These are phyloP conservation scores for Lentithecium fluviatile DNA, from an alignment of 495 filamentous ascomycete species.

Conservation along the genomic window DNA sequence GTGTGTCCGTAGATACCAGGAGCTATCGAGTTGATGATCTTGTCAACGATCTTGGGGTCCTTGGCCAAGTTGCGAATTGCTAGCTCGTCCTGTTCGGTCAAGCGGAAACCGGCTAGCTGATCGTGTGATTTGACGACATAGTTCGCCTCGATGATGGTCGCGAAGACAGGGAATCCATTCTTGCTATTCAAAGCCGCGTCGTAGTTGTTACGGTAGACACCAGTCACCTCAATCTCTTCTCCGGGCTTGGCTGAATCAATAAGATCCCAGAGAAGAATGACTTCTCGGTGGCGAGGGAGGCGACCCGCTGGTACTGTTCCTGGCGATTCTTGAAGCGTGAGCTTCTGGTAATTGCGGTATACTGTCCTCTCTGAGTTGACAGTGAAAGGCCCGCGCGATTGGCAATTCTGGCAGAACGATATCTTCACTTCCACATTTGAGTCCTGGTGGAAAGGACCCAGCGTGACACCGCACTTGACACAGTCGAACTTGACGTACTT, in stretches of 20 bases:
- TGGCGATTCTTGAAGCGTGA: slow-evolving; percentile 96
- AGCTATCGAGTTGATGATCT: slow-evolving; percentile 90
- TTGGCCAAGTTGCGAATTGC: slow-evolving; percentile 81
- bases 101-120: slow-evolving; percentile 92
- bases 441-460: slow-evolving; percentile 97
- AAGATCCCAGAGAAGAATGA: slow-evolving; percentile 93
- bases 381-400: slow-evolving; percentile 92
- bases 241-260: slow-evolving; percentile 97
- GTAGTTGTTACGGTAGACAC: slow-evolving; percentile 98
- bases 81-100: slow-evolving; percentile 95
- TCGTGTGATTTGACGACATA: slow-evolving; percentile 96
- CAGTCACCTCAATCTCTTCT: slow-evolving; percentile 95
- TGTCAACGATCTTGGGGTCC: slow-evolving; percentile 91
- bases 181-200: slow-evolving; percentile 97
- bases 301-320: slow-evolving; percentile 96
- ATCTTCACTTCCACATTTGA: slow-evolving; percentile 94
- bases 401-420: slow-evolving; percentile 95
- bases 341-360: slow-evolving; percentile 98
- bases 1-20: slow-evolving; percentile 96
- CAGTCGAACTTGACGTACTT: slow-evolving; percentile 99
- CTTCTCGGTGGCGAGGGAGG: slow-evolving; percentile 90
- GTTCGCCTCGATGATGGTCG: slow-evolving; percentile 96
- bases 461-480: slow-evolving; percentile 82
- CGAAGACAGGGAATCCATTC: slow-evolving; percentile 98
- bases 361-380: slow-evolving; percentile 97